A percentile compares a stretch with the other conserved stretches of the same genome.
Evolutionary conservation across 2,329 filamentous ascomycete genomes (phyloP).

Genomic region (Nigrospora osmanthi): DNA sequence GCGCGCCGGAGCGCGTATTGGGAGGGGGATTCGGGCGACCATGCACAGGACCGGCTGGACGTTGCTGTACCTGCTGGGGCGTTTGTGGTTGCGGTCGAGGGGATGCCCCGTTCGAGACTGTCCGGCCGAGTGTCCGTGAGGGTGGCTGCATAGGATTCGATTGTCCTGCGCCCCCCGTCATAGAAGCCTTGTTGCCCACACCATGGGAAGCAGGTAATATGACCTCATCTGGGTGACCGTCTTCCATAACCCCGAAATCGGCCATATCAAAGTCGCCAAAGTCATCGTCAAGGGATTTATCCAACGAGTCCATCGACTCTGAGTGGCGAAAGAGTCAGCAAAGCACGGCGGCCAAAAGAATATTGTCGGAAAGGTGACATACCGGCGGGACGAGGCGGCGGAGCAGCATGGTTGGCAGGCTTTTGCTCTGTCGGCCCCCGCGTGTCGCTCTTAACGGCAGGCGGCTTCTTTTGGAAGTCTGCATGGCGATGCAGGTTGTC

Average conservation of each 20-base stretch:
- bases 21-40: slow-evolving; percentile 12
- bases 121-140: slow-evolving; percentile 13
- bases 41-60: slow-evolving; percentile 15
- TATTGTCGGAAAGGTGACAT: too few relatives aligned
- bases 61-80: slow-evolving; percentile 20
- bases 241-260: slow-evolving; percentile 63
- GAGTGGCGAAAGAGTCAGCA: slow-evolving; percentile 2
- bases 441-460: slow-evolving; percentile 8
- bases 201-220: slow-evolving; percentile 36
- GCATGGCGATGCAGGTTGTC: slow-evolving; percentile 74
- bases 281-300: slow-evolving; percentile 21
- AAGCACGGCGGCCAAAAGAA: too few relatives aligned
- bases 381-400: too few relatives aligned
- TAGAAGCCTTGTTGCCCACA: slow-evolving; percentile 14
- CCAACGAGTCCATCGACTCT: slow-evolving; percentile 20
- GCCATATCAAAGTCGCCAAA: slow-evolving; percentile 64
- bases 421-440: too few relatives aligned
- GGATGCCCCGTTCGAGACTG: slow-evolving; percentile 7
- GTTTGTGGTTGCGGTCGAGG: slow-evolving; percentile 23
- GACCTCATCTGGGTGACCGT: slow-evolving; percentile 73
- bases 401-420: too few relatives aligned
- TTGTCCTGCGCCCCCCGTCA: slow-evolving; percentile 11
- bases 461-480: slow-evolving; percentile 61
- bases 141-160: slow-evolving; percentile 28
- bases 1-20: not conserved